These are phyloP conservation scores for Phaeotremella skinneri DNA, from an alignment of 768 basidiomycete species.

Conservation along the genomic window DNA sequence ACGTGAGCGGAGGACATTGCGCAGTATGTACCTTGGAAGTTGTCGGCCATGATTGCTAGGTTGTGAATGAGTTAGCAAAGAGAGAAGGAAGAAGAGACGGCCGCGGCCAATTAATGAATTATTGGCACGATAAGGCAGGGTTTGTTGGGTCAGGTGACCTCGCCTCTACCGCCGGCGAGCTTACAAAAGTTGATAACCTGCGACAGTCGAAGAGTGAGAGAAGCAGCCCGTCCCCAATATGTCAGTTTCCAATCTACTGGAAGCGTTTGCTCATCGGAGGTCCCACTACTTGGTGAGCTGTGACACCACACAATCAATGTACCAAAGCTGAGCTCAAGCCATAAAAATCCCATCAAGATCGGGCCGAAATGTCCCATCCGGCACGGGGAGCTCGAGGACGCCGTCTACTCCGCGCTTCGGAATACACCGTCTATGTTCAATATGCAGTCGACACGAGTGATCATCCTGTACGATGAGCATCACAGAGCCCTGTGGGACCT, in stretches of 20 bases:
- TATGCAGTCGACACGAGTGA: slow-evolving; percentile 10
- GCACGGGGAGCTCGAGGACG: background rate
- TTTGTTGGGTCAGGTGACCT: too few species aligned
- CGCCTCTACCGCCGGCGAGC: too few species aligned
- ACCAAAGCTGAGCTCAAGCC: too few species aligned
- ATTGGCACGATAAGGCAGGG: too few species aligned
- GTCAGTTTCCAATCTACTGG: background rate
- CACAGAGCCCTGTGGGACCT: slow-evolving; percentile 12
- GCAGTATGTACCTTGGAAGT: too few species aligned
- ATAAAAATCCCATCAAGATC: background rate
- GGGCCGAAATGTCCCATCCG: background rate
- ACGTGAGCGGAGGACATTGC: too few species aligned
- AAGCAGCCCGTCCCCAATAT: background rate
- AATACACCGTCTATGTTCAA: slow-evolving; percentile 18
- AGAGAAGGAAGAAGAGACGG: too few species aligned
- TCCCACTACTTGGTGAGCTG: background rate
- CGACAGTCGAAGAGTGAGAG: too few species aligned
- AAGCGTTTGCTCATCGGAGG: background rate
- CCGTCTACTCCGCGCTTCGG: background rate
- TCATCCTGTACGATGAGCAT: slow-evolving; percentile 9
- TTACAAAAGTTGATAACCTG: too few species aligned
- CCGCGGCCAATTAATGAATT: too few species aligned
- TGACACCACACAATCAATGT: background rate
- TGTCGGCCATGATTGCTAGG: too few species aligned
- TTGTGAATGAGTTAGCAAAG: too few species aligned